Conservation (phyloP, 306 rosid species). For the Cicer bijugum region DNA sequence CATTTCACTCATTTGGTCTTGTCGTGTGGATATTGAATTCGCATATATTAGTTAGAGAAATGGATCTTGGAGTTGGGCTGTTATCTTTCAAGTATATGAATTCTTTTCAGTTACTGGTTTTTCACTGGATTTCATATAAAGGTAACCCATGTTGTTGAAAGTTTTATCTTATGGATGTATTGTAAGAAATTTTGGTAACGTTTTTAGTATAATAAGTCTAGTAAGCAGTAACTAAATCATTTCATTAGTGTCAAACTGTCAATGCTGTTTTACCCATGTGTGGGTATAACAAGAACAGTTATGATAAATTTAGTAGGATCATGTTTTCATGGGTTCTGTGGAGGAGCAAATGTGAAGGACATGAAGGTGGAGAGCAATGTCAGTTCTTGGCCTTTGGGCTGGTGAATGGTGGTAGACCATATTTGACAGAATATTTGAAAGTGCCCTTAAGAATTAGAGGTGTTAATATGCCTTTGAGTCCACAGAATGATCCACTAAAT, state of each 20-base stretch:
- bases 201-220: conserved; percentile 5
- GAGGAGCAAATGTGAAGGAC: conserved; percentile 12
- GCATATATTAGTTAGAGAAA: neutral
- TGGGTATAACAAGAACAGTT: neutral
- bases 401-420: neutral
- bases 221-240: neutral
- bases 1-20: neutral
- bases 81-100: conserved; percentile 1
- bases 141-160: neutral
- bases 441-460: conserved; percentile 13
- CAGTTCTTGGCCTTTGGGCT: neutral
- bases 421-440: neutral
- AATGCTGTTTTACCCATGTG: neutral
- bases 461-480: neutral
- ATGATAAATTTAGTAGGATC: conserved; percentile 14
- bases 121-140: neutral
- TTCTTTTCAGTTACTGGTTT: conserved; percentile 4
- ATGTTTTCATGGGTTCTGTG: conserved; percentile 7
- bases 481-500: neutral
- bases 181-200: conserved; percentile 11
- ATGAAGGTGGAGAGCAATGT: conserved; percentile 26
- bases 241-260: neutral
- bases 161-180: conserved; percentile 5
- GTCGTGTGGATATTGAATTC: neutral
- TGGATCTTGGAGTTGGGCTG: neutral